Percentiles rank a stretch among this genome's conserved stretches.
Evolutionary conservation across 2,329 filamentous ascomycete genomes (phyloP).

Genomic region (Colletotrichum spaethianum): DNA sequence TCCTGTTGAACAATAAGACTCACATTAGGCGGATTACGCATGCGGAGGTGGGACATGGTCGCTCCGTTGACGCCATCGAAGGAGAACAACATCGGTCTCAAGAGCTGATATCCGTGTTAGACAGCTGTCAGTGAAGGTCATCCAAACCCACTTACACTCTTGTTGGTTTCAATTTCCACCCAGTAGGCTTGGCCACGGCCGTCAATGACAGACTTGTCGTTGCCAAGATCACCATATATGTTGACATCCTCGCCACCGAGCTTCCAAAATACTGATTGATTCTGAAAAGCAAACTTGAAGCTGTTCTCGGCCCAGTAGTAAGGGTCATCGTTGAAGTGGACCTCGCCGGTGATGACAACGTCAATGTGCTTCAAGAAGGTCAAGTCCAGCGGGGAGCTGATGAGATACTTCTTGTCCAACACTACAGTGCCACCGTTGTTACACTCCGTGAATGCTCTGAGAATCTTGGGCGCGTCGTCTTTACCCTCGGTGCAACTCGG

Average conservation of each 20-base stretch:
- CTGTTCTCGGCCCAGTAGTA: constrained; percentile 77
- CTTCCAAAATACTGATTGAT: constrained; percentile 63
- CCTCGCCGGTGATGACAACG: constrained; percentile 67
- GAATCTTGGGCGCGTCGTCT: constrained; percentile 59
- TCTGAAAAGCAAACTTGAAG: constrained; percentile 77
- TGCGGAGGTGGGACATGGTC: constrained; percentile 44
- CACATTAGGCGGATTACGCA: constrained; percentile 67
- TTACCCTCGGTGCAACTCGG: constrained; percentile 28
- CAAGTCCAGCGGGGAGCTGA: constrained; percentile 75
- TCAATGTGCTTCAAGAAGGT: constrained; percentile 76
- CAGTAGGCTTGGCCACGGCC: constrained; percentile 69
- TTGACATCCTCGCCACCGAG: constrained; percentile 62
- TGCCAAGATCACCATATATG: constrained; percentile 69
- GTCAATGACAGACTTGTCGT: constrained; percentile 60
- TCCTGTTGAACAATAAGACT: not conserved
- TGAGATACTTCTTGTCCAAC: constrained; percentile 70
- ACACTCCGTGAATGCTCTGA: constrained; percentile 70
- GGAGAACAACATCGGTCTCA: constrained; percentile 34
- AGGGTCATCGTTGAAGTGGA: constrained; percentile 76
- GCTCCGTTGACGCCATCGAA: constrained; percentile 30
- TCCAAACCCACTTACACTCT: constrained; percentile 8
- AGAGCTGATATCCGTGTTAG: not conserved
- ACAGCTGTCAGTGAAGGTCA: too few relatives aligned
- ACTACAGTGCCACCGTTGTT: constrained; percentile 75
- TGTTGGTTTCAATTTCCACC: constrained; percentile 37